Evolutionary conservation across 441 rosid species (phyloP).

Genomic region (Adansonia rubrostipa): DNA sequence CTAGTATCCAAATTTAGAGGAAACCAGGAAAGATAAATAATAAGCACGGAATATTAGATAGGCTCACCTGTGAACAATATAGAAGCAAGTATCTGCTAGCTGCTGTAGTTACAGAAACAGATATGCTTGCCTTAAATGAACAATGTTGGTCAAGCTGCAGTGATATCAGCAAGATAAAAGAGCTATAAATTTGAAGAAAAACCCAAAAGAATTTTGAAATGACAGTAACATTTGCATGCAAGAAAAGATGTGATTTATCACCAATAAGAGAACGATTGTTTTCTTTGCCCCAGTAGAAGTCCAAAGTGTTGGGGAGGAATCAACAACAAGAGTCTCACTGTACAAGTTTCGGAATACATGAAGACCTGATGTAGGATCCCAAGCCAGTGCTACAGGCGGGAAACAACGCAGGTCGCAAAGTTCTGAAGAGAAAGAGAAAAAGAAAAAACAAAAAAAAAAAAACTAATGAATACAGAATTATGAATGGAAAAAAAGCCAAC

Average conservation of each 20-base stretch:
- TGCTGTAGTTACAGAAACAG: conserved; percentile 72
- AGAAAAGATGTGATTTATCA: conserved; percentile 34
- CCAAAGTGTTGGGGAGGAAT: conserved; percentile 85
- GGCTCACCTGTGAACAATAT: conserved; percentile 71
- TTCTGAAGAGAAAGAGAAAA: conserved; percentile 44
- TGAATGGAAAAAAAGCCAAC: conserved; percentile 11
- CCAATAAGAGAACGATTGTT: conserved; percentile 79
- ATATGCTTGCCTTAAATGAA: conserved; percentile 64
- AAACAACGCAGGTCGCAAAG: conserved; percentile 97
- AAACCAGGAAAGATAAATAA: neutral
- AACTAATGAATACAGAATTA: conserved; percentile 16
- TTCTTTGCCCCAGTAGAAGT: conserved; percentile 67
- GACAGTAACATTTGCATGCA: conserved; percentile 18
- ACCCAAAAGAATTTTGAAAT: conserved; percentile 16
- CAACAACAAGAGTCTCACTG: conserved; percentile 69
- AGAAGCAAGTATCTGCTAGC: conserved; percentile 81
- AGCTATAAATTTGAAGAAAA: conserved; percentile 20
- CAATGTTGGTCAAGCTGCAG: conserved; percentile 98
- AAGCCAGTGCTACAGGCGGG: conserved; percentile 96
- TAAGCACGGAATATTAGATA: conserved; percentile 20
- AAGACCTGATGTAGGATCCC: conserved; percentile 90
- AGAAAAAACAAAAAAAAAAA: neutral
- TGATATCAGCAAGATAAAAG: conserved; percentile 24
- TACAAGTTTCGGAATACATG: conserved; percentile 74
- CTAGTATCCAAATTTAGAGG: conserved; percentile 1